Base-by-base conservation (phyloP, 495 filamentous ascomycete species). In the Astrothelium subdiscretum region DNA sequence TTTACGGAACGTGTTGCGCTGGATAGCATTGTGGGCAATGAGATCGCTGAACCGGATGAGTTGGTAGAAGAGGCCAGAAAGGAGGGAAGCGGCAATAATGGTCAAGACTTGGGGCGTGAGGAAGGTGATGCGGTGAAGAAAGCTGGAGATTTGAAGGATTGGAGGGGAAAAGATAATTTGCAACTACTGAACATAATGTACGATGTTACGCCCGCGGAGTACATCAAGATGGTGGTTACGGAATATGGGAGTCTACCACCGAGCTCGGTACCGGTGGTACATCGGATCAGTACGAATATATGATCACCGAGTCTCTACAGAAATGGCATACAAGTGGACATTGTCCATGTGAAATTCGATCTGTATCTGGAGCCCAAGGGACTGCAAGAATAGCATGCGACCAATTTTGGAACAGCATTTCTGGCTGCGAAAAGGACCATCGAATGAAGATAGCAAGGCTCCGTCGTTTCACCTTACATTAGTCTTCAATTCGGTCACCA, bases 1-100 rank as follows among this genome's bases (percentile, higher is more conserved):
- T 96, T 96, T 74, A 92, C 89, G 26, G 94, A 96, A 67, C 84
- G 87, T 60, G 90, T 96, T 3, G 87, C 90, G 10, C 82, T 95
- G 0, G 94, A 96, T 74, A 88, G 88, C 35, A 91, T 98, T 65
- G 91, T 94, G 26, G 85, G 87, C 59, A 97, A 98, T 73, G 94
- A 98, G 77, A 85, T 97, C 62, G 91, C 86, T 31, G 81, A 82
- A 0, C 66, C 77, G 10, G 85, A 88, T 62, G 86, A 88, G 71
- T 69, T 89, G 40, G 75, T 85, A 5, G 59, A 67, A 58, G 59
- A 72, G 42, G 60, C 71, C 3, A 67, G 68, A 44, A 75, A 63
- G 75, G 74, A 40, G 71, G 68, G 52, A 76, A 78, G 32, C 62
- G 71, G 20, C 62, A 69, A 20, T n/a, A 69, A 18, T 62, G 31